Conservation (phyloP, 2,329 filamentous ascomycete species). For the Ophidiomyces ophidiicola region DNA sequence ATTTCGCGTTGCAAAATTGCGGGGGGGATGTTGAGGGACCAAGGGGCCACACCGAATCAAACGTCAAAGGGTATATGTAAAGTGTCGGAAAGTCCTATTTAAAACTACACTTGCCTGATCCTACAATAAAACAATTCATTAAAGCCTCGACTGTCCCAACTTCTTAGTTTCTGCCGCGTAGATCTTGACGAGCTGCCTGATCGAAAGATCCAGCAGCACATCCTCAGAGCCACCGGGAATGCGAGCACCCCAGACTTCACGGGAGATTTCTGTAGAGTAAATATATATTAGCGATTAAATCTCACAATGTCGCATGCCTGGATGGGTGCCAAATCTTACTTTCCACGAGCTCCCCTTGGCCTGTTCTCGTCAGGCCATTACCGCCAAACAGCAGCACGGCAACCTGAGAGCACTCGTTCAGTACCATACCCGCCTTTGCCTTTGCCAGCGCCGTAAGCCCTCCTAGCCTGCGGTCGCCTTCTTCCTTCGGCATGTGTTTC, state of each 20-base stretch:
- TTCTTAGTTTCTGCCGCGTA: slow-evolving; percentile 35
- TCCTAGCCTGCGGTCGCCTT: slow-evolving; percentile 45
- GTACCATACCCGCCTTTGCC: slow-evolving; percentile 57
- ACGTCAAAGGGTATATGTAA: no score
- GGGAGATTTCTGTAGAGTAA: slow-evolving; percentile 41
- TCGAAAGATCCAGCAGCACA: slow-evolving; percentile 57
- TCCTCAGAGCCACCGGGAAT: slow-evolving; percentile 62
- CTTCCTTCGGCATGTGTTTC: slow-evolving; percentile 43
- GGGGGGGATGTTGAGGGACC: no score
- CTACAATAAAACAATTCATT: background rate
- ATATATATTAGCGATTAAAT: slow-evolving; percentile 18
- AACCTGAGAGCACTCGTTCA: slow-evolving; percentile 58
- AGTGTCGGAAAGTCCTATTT: no score
- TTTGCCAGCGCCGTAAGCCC: slow-evolving; percentile 62
- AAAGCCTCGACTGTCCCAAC: slow-evolving; percentile 19
- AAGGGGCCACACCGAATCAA: no score
- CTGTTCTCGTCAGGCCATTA: slow-evolving; percentile 57
- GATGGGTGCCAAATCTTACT: slow-evolving; percentile 38
- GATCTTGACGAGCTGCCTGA: slow-evolving; percentile 59
- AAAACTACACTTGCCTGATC: background rate
- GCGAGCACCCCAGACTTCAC: slow-evolving; percentile 50
- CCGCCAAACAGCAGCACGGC: slow-evolving; percentile 62
- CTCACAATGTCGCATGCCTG: slow-evolving; percentile 13
- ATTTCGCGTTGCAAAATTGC: no score
- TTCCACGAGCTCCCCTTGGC: slow-evolving; percentile 59